Evolutionary conservation across 2,329 filamentous ascomycete genomes (phyloP).

Genomic region (Trichoderma sp.): DNA sequence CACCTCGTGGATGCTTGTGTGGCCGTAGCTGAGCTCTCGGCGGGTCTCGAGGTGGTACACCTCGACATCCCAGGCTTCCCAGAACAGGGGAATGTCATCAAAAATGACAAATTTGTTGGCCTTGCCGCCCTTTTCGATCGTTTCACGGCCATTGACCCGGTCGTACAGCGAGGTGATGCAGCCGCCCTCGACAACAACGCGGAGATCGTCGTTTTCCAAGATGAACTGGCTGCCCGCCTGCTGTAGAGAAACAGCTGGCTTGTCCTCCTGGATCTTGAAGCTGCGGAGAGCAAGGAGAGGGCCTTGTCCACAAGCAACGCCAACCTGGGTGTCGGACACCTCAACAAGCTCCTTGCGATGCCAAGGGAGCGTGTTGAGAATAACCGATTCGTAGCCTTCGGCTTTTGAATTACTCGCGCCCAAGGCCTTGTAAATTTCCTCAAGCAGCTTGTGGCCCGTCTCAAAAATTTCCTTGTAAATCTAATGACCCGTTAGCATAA

Average conservation of each 20-base stretch:
- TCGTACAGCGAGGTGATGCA: slow-evolving; percentile 84
- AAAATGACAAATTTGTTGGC: slow-evolving; percentile 92
- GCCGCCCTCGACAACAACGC: slow-evolving; percentile 69
- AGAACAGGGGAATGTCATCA: slow-evolving; percentile 95
- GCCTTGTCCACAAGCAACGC: slow-evolving; percentile 56
- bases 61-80: slow-evolving; percentile 98
- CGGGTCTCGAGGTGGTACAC: slow-evolving; percentile 90
- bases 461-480: slow-evolving; percentile 81
- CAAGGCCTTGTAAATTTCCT: slow-evolving; percentile 65
- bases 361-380: slow-evolving; percentile 88
- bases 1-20: slow-evolving; percentile 68
- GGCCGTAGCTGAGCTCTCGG: slow-evolving; percentile 65
- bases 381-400: slow-evolving; percentile 49
- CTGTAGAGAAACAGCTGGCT: slow-evolving; percentile 50
- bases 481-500: slow-evolving; percentile 32
- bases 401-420: slow-evolving; percentile 52
- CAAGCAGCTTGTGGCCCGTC: slow-evolving; percentile 68
- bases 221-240: slow-evolving; percentile 62
- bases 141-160: slow-evolving; percentile 66
- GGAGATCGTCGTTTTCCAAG: slow-evolving; percentile 73
- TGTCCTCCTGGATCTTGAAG: slow-evolving; percentile 45
- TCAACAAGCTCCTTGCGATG: slow-evolving; percentile 69
- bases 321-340: slow-evolving; percentile 52
- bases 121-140: slow-evolving; percentile 69
- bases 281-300: slow-evolving; percentile 49